Evolutionary conservation across 495 filamentous ascomycete species (phyloP), one percentile per base, ranked within the genome.

Genomic region (Penicillium salamii): DNA sequence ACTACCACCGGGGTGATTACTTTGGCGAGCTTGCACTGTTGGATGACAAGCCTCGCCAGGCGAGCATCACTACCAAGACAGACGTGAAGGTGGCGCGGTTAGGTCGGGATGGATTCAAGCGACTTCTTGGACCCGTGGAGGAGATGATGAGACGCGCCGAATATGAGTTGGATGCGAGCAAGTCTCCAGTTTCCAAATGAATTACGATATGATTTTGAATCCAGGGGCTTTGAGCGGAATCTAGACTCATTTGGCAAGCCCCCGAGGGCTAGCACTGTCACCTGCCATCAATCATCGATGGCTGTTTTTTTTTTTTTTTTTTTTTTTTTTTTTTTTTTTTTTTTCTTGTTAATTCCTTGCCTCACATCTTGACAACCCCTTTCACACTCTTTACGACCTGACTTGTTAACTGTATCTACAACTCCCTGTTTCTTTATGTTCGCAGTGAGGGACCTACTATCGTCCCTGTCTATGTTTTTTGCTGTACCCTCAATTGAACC

Each of bases 11-110:
- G 64, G 93, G 93, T 7, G 95, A 96, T 60, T 98, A 95, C 73
- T 98, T 98, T 65, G 93, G 93, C 36, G 93, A 98, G 67, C 74
- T 97, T 48, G 93, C 93, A 7, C 70, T 98, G 59, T 72, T 97
- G 54, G 92, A 98, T 55, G 92, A 98, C 58, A 87, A 88, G 49
- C 93, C 93, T 0, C 84, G 93, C 42, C 91, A 91, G n/a, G 93
- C 93, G 2, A 96, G 85, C 59, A 86, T 98, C 42, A 73, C 91
- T 18, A 85, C 86, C 41, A 78, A 78, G 57, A 90, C 85, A 0
- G 71, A 78, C 9, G 89, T 95, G 61, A 97, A 97, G 72, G 89
- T 97, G n/a, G 95, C 93, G 15, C 88, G 83, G 24, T 69, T 98
- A 23, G 92, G 90, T 20, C 96, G 96, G 57, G 88, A 89, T 55